Evolutionary conservation across 179 eudicot genomes (phyloP).

Genomic region (Beta lomatogona): DNA sequence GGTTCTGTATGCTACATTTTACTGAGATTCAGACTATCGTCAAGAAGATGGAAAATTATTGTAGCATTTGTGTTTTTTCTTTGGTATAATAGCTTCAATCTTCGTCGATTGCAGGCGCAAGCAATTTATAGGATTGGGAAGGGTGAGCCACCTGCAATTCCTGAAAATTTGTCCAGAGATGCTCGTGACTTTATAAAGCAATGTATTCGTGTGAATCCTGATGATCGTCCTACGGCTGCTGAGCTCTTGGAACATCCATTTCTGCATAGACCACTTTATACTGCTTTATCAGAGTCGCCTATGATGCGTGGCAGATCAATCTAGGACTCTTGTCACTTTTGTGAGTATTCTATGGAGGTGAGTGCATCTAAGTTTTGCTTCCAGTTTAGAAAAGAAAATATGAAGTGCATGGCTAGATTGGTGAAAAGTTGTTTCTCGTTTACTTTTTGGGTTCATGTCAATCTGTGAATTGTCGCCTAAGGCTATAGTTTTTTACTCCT

Average conservation of each 20-base stretch:
- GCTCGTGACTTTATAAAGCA: conserved; percentile 62
- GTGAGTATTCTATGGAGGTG: conserved; percentile 17
- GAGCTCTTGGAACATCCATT: conserved; percentile 71
- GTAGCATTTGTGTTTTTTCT: not conserved
- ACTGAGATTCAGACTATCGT: not conserved
- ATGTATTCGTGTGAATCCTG: conserved; percentile 67
- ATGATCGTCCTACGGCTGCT: conserved; percentile 74
- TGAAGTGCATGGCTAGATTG: not conserved
- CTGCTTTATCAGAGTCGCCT: conserved; percentile 31
- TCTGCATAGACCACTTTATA: conserved; percentile 43
- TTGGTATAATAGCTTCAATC: not conserved
- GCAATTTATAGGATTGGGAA: conserved; percentile 72
- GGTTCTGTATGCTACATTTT: not conserved
- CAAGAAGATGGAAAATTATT: not conserved
- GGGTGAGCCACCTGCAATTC: conserved; percentile 65
- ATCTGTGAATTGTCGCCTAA: not conserved
- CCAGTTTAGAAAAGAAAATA: not conserved
- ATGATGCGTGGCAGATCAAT: conserved; percentile 22
- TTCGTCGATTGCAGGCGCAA: conserved; percentile 49
- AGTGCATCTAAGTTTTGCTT: conserved; percentile 5
- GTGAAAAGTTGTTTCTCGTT: not conserved
- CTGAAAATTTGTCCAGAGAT: conserved; percentile 61
- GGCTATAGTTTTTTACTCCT: not conserved
- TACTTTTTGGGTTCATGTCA: not conserved
- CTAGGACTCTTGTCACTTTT: not conserved